phyloP scores from a whole-genome alignment of 2,329 filamentous ascomycete species.

The Periconia sp. region DNA sequence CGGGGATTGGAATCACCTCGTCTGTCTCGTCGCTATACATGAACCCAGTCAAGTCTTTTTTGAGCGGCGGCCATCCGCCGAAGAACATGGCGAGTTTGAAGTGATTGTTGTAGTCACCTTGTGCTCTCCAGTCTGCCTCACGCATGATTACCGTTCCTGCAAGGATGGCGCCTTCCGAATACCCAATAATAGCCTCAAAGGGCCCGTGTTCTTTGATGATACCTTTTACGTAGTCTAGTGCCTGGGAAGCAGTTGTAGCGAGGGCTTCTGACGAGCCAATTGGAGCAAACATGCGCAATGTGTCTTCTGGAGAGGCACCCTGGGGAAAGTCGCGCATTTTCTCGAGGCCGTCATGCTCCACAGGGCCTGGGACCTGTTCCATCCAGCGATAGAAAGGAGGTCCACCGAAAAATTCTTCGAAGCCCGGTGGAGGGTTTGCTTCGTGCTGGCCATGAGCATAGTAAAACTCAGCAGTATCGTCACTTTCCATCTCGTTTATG shows the following conservation, averaged over 20 bases:
- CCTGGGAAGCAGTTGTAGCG: slow-evolving; percentile 17
- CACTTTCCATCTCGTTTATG: slow-evolving; percentile 25
- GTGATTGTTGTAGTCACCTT: slow-evolving; percentile 17
- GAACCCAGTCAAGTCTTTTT: slow-evolving; percentile 29
- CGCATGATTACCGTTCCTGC: slow-evolving; percentile 47
- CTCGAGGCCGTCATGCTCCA: slow-evolving; percentile 30
- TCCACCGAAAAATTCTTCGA: slow-evolving; percentile 32
- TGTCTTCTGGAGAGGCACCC: slow-evolving; percentile 57
- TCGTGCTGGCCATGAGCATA: slow-evolving; percentile 30
- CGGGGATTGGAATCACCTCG: slow-evolving; percentile 44
- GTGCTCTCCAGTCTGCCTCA: slow-evolving; percentile 18
- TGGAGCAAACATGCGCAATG: slow-evolving; percentile 54
- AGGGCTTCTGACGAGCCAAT: slow-evolving; percentile 39
- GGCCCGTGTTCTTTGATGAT: slow-evolving; percentile 26
- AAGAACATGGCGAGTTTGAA: slow-evolving; percentile 54
- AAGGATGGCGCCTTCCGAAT: slow-evolving; percentile 62
- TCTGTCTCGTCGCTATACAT: slow-evolving; percentile 47
- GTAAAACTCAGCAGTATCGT: slow-evolving; percentile 21
- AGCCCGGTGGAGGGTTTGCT: slow-evolving; percentile 23
- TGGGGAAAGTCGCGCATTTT: slow-evolving; percentile 59
- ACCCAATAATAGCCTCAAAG: slow-evolving; percentile 60
- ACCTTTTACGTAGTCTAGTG: slow-evolving; percentile 22
- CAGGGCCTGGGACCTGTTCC: slow-evolving; percentile 17
- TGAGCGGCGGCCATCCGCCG: slow-evolving; percentile 49
- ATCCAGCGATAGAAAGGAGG: slow-evolving; percentile 29